phyloP scores from a whole-genome alignment of 495 filamentous ascomycete species.

The Astrothelium macrocarpum region DNA sequence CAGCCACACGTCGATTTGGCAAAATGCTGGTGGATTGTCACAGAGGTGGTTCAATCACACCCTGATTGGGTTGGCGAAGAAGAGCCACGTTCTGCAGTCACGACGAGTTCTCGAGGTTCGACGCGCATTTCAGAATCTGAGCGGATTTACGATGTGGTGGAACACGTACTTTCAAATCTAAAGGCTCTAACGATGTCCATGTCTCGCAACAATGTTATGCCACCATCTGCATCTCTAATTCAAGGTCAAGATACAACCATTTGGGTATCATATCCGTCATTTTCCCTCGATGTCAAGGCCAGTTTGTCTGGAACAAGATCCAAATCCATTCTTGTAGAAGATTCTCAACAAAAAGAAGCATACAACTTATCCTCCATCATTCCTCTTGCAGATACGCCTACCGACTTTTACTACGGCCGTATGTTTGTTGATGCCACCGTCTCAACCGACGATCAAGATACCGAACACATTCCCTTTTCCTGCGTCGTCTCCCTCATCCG shows the following conservation, averaged over 20 bases:
- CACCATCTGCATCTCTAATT: conserved; percentile 47
- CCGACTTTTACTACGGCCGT: conserved; percentile 62
- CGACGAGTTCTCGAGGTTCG: conserved; percentile 24
- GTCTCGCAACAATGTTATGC: conserved; percentile 66
- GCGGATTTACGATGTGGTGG: background rate
- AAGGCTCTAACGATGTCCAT: conserved; percentile 69
- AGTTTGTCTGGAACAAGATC: conserved; percentile 54
- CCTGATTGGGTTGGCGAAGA: conserved; percentile 31
- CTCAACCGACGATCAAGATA: conserved; percentile 56
- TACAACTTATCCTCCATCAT: conserved; percentile 30
- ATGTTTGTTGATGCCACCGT: conserved; percentile 61
- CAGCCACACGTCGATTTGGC: conserved; percentile 58
- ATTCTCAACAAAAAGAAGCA: conserved; percentile 44
- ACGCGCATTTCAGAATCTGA: conserved; percentile 21
- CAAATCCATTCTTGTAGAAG: conserved; percentile 37
- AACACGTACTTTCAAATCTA: conserved; percentile 51
- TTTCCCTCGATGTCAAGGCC: conserved; percentile 56
- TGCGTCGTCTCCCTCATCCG: conserved; percentile 66
- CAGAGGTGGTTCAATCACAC: conserved; percentile 41
- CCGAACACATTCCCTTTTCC: conserved; percentile 53
- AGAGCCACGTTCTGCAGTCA: background rate
- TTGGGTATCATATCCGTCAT: conserved; percentile 62
- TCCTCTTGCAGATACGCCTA: conserved; percentile 59
- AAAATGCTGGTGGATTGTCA: conserved; percentile 73
- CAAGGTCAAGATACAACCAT: conserved; percentile 63